Evolutionary conservation across 2,329 filamentous ascomycete species (phyloP).

Genomic region (Parastagonospora avenae): DNA sequence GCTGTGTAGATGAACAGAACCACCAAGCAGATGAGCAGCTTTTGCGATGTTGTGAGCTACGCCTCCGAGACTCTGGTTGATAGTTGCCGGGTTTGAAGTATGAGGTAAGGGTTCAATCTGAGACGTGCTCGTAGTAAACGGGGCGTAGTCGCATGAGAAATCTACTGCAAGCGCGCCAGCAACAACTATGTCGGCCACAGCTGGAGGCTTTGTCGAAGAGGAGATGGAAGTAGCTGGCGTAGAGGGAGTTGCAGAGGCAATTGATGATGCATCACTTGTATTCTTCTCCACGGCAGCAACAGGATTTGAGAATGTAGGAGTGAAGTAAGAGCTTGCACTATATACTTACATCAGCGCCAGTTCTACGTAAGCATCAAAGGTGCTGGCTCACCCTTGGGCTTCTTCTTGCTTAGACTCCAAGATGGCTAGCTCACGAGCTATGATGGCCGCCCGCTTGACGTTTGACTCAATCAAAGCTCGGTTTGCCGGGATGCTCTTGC

Average conservation of each 20-base stretch:
- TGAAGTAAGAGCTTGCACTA: conserved; percentile 33
- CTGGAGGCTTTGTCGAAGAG: conserved; percentile 2
- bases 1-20: conserved; percentile 74
- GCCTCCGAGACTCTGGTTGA: conserved; percentile 83
- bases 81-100: conserved; percentile 84
- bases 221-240: conserved; percentile 10
- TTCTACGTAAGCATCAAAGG: conserved; percentile 32
- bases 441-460: conserved; percentile 66
- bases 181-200: conserved; percentile 70
- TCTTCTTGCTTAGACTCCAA: conserved; percentile 52
- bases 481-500: conserved; percentile 76
- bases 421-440: conserved; percentile 66
- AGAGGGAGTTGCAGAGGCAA: conserved; percentile 12
- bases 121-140: conserved; percentile 47
- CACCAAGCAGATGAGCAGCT: conserved; percentile 74
- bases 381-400: conserved; percentile 47
- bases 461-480: conserved; percentile 71
- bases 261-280: conserved; percentile 19
- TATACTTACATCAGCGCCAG: conserved; percentile 48
- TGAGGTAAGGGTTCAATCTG: conserved; percentile 61
- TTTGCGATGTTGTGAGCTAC: conserved; percentile 92
- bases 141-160: conserved; percentile 78
- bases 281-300: conserved; percentile 15
- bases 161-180: conserved; percentile 91
- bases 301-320: conserved; percentile 23